Evolutionary conservation across 371 early-diverging fungal species (phyloP).

Genomic region (Lichtheimia ramosa): DNA sequence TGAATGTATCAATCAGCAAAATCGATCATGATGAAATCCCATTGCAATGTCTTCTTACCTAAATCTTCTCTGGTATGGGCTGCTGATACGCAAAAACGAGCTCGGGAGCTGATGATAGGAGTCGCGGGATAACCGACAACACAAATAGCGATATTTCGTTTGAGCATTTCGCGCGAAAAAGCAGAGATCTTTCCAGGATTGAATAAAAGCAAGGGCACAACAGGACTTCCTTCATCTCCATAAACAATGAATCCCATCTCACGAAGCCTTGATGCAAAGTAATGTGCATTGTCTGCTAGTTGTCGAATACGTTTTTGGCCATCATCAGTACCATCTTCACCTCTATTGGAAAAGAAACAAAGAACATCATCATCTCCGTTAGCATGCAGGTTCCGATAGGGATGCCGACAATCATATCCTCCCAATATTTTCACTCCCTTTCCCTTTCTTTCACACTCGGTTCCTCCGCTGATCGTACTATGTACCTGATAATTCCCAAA

Average conservation of each 20-base stretch:
- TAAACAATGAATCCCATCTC: conserved; percentile 95
- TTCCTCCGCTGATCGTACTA: too few species aligned
- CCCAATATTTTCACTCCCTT: too few species aligned
- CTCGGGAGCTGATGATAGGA: conserved; percentile 93
- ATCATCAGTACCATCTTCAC: conserved; percentile 82
- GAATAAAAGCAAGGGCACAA: conserved; percentile 91
- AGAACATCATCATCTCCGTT: too few species aligned
- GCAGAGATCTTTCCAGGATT: conserved; percentile 98
- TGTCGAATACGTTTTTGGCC: conserved; percentile 83
- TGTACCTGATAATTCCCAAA: conserved; percentile 71
- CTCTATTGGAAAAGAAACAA: conserved; percentile 41
- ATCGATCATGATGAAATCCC: neutral
- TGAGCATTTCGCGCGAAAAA: conserved; percentile 92
- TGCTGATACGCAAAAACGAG: conserved; percentile 95
- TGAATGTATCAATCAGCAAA: neutral
- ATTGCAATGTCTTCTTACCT: conserved; percentile 21
- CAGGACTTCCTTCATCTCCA: conserved; percentile 94
- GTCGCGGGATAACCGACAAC: conserved; percentile 98
- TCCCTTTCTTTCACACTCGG: too few species aligned
- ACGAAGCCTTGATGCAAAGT: conserved; percentile 81
- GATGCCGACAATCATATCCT: too few species aligned
- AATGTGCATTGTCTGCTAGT: conserved; percentile 83
- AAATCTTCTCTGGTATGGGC: conserved; percentile 97
- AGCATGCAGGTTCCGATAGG: too few species aligned
- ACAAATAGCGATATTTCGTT: conserved; percentile 92